These are phyloP conservation scores for Mucor plumbeus DNA, from an alignment of 371 early-diverging fungal species.

Conservation along the genomic window DNA sequence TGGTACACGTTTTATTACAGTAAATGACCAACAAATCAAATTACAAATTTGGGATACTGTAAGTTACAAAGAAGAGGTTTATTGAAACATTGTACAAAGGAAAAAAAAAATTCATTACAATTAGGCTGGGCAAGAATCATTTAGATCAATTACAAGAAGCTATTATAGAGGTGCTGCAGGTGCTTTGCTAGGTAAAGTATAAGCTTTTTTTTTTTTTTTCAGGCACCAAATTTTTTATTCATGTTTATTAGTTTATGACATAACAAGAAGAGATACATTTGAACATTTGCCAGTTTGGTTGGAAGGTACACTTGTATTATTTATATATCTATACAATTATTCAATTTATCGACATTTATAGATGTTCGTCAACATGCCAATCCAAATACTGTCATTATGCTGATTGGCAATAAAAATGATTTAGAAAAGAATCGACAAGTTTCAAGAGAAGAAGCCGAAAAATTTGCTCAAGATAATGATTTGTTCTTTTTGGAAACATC, in stretches of 20 bases:
- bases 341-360: neutral
- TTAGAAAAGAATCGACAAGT: slow-evolving; percentile 84
- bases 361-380: slow-evolving; percentile 89
- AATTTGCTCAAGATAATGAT: slow-evolving; percentile 84
- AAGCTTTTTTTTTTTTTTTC: slow-evolving; percentile 3
- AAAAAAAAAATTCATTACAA: neutral
- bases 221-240: slow-evolving; percentile 8
- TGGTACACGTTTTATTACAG: slow-evolving; percentile 80
- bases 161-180: slow-evolving; percentile 98
- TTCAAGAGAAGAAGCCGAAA: slow-evolving; percentile 85
- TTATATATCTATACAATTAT: neutral
- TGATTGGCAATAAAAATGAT: slow-evolving; percentile 96
- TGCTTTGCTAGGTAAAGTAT: slow-evolving; percentile 71
- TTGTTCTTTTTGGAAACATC: slow-evolving; percentile 93
- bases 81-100: neutral
- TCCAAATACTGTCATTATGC: slow-evolving; percentile 87
- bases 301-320: slow-evolving; percentile 57
- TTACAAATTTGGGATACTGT: slow-evolving; percentile 99
- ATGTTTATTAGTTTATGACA: slow-evolving; percentile 50
- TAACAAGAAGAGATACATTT: slow-evolving; percentile 86
- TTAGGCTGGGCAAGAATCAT: slow-evolving; percentile 93
- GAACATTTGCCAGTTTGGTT: slow-evolving; percentile 92
- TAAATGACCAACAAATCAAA: slow-evolving; percentile 86
- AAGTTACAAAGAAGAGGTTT: slow-evolving; percentile 33
- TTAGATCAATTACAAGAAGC: slow-evolving; percentile 94